Conservation (phyloP, 2,329 filamentous ascomycete species). For the Paecilomyces niveus region DNA sequence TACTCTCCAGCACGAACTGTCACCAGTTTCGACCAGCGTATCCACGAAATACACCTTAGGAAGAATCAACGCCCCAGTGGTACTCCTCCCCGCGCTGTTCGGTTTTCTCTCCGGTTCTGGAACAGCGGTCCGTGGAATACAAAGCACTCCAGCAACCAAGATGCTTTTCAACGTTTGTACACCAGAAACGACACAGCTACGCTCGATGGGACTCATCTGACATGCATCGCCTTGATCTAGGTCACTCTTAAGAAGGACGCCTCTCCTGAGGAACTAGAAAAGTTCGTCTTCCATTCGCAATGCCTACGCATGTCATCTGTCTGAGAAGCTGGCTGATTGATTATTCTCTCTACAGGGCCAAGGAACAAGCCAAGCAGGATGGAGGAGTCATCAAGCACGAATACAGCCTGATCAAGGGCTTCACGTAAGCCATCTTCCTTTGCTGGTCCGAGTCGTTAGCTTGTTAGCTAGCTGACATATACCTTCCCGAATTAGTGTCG, state of each 20-base stretch:
- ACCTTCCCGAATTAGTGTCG: constrained; percentile 51
- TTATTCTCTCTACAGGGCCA: constrained; percentile 50
- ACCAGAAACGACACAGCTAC: background rate
- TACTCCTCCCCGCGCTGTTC: background rate
- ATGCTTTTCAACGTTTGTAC: constrained; percentile 35
- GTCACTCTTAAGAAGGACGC: constrained; percentile 72
- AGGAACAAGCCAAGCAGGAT: constrained; percentile 64
- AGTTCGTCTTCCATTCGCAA: constrained; percentile 41
- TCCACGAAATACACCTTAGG: background rate
- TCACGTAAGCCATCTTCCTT: constrained; percentile 61
- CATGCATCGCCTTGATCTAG: constrained; percentile 37
- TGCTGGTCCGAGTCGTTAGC: background rate
- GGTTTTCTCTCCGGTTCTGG: background rate
- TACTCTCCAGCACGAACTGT: background rate
- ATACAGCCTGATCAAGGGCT: constrained; percentile 83
- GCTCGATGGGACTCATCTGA: background rate
- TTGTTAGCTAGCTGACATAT: constrained; percentile 4
- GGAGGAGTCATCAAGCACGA: constrained; percentile 81
- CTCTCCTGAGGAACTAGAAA: constrained; percentile 58
- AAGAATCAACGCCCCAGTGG: background rate
- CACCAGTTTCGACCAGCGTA: background rate
- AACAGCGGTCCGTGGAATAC: background rate
- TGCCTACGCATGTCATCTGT: background rate
- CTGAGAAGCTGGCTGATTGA: constrained; percentile 8
- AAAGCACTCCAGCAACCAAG: constrained; percentile 7